Conservation (phyloP, 768 basidiomycete species). For the Tubosaeta sp. region DNA sequence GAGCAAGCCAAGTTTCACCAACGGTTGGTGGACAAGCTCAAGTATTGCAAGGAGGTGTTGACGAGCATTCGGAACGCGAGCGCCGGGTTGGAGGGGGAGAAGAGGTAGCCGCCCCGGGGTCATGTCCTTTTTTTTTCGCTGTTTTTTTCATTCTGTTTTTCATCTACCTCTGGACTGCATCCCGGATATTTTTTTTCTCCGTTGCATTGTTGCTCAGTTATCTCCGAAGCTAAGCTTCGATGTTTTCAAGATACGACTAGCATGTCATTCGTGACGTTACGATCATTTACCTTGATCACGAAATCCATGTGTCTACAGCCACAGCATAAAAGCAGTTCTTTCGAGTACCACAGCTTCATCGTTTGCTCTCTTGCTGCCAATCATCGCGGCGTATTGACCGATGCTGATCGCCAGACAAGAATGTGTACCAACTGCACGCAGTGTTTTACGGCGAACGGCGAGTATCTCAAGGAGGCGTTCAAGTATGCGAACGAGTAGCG, state of each 20-base stretch:
- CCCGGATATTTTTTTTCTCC: not conserved
- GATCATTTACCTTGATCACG: too few species aligned
- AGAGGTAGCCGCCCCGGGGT: not conserved
- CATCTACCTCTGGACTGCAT: not conserved
- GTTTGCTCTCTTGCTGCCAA: too few species aligned
- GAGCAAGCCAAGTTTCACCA: constrained; percentile 59
- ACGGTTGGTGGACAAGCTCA: constrained; percentile 71
- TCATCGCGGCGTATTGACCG: too few species aligned
- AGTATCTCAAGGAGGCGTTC: not conserved
- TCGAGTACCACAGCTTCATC: too few species aligned
- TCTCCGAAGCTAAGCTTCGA: not conserved
- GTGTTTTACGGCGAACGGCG: not conserved
- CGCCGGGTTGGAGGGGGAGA: constrained; percentile 29
- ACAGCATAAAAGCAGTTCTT: too few species aligned
- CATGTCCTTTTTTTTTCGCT: not conserved
- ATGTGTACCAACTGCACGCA: not conserved
- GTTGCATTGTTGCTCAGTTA: not conserved
- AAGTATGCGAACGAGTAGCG: not conserved
- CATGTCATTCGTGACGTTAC: too few species aligned
- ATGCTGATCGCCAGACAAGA: too few species aligned
- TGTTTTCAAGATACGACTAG: too few species aligned
- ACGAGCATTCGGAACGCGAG: constrained; percentile 63
- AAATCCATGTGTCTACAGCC: too few species aligned
- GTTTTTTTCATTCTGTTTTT: not conserved
- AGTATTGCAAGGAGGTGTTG: constrained; percentile 84